Evolutionary conservation across 805 yeast species (phyloP).

Genomic region (Sungouiella thailandica): DNA sequence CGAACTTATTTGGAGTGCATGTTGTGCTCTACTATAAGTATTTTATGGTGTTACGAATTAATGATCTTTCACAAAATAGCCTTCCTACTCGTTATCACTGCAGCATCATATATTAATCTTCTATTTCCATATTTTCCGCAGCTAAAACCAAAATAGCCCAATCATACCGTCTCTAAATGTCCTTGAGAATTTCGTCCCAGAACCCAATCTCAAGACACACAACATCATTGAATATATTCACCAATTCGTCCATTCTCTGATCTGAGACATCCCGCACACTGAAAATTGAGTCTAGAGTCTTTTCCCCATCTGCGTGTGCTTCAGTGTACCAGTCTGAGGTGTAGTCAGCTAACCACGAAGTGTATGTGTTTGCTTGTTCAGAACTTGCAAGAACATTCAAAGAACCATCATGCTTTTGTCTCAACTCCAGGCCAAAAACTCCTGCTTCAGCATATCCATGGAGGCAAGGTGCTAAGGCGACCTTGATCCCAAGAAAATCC

Average conservation of each 20-base stretch:
- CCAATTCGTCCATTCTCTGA: conserved; percentile 46
- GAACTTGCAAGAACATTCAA: conserved; percentile 19
- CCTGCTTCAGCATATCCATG: conserved; percentile 68
- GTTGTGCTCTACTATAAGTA: too few relatives aligned
- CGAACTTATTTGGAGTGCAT: too few relatives aligned
- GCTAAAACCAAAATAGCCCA: too few relatives aligned
- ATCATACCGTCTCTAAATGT: too few relatives aligned
- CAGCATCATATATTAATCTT: too few relatives aligned
- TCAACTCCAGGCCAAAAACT: conserved; percentile 19
- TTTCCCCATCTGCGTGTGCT: conserved; percentile 49
- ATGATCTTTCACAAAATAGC: too few relatives aligned
- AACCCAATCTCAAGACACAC: conserved; percentile 58
- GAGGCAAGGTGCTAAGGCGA: conserved; percentile 71
- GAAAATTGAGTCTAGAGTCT: conserved; percentile 42
- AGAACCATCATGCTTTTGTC: conserved; percentile 11
- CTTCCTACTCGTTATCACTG: too few relatives aligned
- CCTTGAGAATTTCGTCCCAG: conserved; percentile 49
- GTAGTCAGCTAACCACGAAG: conserved; percentile 62
- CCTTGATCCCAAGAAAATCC: conserved; percentile 60
- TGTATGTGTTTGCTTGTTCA: conserved; percentile 26
- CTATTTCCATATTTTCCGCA: too few relatives aligned
- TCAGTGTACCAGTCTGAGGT: conserved; percentile 50
- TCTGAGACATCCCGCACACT: conserved; percentile 25
- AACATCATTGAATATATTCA: conserved; percentile 56
- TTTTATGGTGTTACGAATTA: too few relatives aligned